Percentiles rank a stretch among this genome's conserved stretches.
These are phyloP conservation scores for Closterium sp. DNA, from an alignment of 139 green algal species.

Conservation along the genomic window DNA sequence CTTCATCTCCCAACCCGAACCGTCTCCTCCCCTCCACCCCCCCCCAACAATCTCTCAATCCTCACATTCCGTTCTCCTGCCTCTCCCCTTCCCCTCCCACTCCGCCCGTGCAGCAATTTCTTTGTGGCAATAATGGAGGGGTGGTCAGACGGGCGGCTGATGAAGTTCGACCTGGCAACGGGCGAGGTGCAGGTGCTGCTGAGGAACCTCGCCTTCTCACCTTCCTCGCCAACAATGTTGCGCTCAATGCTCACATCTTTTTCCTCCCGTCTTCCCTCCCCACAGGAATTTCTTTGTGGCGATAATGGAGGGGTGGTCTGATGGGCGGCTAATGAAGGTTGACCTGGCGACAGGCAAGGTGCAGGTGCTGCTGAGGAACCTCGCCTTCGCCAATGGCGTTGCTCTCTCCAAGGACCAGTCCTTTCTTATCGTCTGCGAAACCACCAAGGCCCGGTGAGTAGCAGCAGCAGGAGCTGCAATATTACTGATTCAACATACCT, in stretches of 20 bases:
- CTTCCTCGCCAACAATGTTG: slow-evolving; percentile 78
- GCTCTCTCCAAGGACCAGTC: slow-evolving; percentile 63
- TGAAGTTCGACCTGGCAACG: slow-evolving; percentile 63
- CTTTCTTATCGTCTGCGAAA: slow-evolving; percentile 66
- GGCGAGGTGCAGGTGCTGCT: neutral
- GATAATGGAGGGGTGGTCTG: slow-evolving; percentile 43
- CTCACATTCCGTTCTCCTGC: too few species aligned
- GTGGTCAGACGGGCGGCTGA: slow-evolving; percentile 57
- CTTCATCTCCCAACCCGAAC: too few species aligned
- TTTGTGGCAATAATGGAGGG: slow-evolving; percentile 44
- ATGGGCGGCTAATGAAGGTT: slow-evolving; percentile 67
- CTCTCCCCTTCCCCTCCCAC: too few species aligned
- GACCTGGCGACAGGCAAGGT: slow-evolving; percentile 47
- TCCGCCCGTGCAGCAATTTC: too few species aligned
- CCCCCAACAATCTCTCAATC: too few species aligned
- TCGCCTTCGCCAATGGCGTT: slow-evolving; percentile 74
- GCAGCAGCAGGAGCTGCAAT: too few species aligned
- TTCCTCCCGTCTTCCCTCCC: too few species aligned
- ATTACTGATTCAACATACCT: too few species aligned
- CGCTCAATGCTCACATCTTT: too few species aligned
- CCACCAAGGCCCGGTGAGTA: slow-evolving; percentile 16
- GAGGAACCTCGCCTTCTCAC: slow-evolving; percentile 50
- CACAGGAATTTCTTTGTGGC: slow-evolving; percentile 31
- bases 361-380: neutral
- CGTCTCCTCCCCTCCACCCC: too few species aligned